Base-by-base conservation (phyloP, 2,329 filamentous ascomycete species). In the Aspergillus sp. region DNA sequence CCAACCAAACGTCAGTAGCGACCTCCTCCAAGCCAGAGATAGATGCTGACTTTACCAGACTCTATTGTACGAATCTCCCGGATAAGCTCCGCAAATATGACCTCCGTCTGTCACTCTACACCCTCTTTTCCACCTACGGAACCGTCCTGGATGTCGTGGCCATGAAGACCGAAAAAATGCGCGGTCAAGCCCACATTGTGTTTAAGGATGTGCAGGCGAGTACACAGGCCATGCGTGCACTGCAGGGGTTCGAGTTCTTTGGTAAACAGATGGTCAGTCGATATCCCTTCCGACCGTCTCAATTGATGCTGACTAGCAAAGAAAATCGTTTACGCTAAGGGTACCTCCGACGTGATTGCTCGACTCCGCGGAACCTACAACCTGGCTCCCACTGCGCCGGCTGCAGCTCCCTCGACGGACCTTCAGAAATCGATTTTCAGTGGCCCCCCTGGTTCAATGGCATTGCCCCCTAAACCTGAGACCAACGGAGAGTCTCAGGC, bases 281-380 rank as follows among this genome's bases (percentile, higher is more conserved):
- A n/a, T 38, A 38, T 38, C 47, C 42, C 55, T 16, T 40, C 22
- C 20, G 47, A 36, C 22, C 11, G 17, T 24, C 19, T 24, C 46
- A 17, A 30, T 46, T 8, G 20, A 46, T 40, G 36, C 44, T 60
- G 36, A 36, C 38, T 48, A 8, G 26, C 14, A 26, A 26, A 97
- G 93, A 89, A 86, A 83, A 91, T 99, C 62, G 80, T 87, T 60
- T 99, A 97, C 71, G 91, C 89, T 52, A 96, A 92, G 72, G 85
- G 86, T 52, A 93, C 93, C 68, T 96, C 92, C 3, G 82, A 96
- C 70, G 87, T 88, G 20, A 84, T 99, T 56, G 85, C 90, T 32
- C 96, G 95, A 72, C 84, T 99, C 49, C 92, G 96, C 60, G 94
- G 94, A 57, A 93, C 90, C 13, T 96, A 91, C 75, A 86, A 86